Evolutionary conservation across 139 green algal genomes (phyloP).

Genomic region (Picochlorum sp.): DNA sequence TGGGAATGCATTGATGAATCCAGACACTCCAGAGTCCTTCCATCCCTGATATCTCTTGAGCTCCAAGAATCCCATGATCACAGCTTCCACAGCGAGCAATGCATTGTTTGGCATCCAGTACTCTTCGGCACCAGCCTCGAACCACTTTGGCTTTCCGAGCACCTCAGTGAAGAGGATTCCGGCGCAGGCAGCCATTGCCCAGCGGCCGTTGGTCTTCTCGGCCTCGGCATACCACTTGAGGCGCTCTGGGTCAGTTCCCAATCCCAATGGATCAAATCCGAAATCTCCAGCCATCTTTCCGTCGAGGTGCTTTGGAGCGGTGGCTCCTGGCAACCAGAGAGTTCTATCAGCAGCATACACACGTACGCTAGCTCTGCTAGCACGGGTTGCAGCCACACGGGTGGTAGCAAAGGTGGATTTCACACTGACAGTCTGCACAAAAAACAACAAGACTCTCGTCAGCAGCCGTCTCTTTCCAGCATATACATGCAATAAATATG

Average conservation of each 20-base stretch:
- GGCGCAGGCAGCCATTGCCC: slow-evolving; percentile 74
- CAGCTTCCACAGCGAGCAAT: slow-evolving; percentile 64
- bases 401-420: neutral
- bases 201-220: slow-evolving; percentile 84
- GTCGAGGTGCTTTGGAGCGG: slow-evolving; percentile 11
- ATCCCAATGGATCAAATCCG: slow-evolving; percentile 68
- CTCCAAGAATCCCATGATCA: slow-evolving; percentile 76
- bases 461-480: no score
- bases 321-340: slow-evolving; percentile 10
- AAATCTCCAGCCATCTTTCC: slow-evolving; percentile 21
- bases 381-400: neutral
- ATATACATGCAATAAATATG: no score
- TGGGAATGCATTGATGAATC: slow-evolving; percentile 45
- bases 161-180: slow-evolving; percentile 62
- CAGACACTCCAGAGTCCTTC: slow-evolving; percentile 54
- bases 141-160: slow-evolving; percentile 37
- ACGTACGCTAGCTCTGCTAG: neutral
- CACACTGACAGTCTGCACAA: no score
- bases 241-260: slow-evolving; percentile 51
- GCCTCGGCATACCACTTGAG: slow-evolving; percentile 66
- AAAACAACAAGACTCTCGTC: no score
- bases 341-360: slow-evolving; percentile 10
- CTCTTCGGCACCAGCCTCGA: slow-evolving; percentile 25
- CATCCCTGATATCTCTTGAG: slow-evolving; percentile 78
- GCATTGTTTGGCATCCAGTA: slow-evolving; percentile 33